Conservation (phyloP, 129 eudicot genomes). For the Tanacetum coccineum region DNA sequence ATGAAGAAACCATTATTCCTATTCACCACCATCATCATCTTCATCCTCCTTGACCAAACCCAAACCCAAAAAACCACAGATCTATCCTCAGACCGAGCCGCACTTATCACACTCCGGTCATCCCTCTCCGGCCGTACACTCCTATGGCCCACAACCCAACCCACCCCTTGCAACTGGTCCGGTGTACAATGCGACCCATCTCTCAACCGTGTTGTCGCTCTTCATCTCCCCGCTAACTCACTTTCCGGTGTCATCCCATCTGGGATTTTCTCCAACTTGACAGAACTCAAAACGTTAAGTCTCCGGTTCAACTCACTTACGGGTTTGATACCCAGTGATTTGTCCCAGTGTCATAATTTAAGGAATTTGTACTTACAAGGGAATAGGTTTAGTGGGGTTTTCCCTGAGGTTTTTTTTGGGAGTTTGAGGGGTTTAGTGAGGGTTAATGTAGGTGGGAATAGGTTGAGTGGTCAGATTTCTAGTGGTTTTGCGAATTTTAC, state of each 20-base stretch:
- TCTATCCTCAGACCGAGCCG: constrained; percentile 58
- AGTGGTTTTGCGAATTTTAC: constrained; percentile 31
- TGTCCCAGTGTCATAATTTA: constrained; percentile 44
- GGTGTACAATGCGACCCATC: constrained; percentile 38
- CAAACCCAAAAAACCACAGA: constrained; percentile 32
- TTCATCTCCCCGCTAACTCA: constrained; percentile 71
- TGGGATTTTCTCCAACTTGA: constrained; percentile 51
- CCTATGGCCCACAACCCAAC: constrained; percentile 50
- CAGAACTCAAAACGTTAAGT: constrained; percentile 56
- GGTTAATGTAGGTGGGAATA: constrained; percentile 49
- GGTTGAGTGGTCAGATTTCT: constrained; percentile 46
- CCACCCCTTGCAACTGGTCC: constrained; percentile 37
- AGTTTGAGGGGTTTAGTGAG: constrained; percentile 41
- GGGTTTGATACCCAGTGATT: constrained; percentile 59
- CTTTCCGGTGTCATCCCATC: constrained; percentile 55
- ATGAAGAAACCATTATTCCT: too few species aligned
- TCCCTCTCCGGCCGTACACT: constrained; percentile 84
- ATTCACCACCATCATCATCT: neutral
- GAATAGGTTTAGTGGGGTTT: constrained; percentile 49
- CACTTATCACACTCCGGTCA: constrained; percentile 61
- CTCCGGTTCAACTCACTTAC: constrained; percentile 59
- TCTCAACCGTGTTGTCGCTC: constrained; percentile 47
- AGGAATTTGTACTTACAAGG: constrained; percentile 71
- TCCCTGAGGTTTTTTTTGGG: constrained; percentile 32
- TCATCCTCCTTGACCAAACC: neutral